Conservation (phyloP, 2,329 filamentous ascomycete genomes). For the Microdochium nivale region DNA sequence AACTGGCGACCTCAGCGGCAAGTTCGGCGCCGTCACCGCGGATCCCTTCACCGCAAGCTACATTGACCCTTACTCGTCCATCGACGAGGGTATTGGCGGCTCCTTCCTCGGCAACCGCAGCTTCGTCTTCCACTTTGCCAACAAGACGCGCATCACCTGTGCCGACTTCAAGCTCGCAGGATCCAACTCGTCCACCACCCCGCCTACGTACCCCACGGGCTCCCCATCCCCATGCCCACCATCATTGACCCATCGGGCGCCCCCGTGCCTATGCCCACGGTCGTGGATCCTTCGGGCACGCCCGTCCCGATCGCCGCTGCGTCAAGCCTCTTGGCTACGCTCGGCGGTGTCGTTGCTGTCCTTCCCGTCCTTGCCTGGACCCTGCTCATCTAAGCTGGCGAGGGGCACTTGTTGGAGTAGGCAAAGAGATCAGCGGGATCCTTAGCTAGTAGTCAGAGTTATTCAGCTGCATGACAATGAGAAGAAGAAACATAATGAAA, state of each 20-base stretch:
- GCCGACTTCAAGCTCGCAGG: constrained; percentile 44
- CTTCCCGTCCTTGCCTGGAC: background rate
- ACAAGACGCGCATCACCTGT: constrained; percentile 56
- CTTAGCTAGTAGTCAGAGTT: too few relatives aligned
- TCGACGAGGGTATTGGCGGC: constrained; percentile 32
- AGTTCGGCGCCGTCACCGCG: constrained; percentile 53
- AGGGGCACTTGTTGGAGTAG: too few relatives aligned
- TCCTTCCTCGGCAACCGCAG: constrained; percentile 59
- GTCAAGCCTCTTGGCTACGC: background rate
- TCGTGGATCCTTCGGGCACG: background rate
- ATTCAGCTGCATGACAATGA: too few relatives aligned
- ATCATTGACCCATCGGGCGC: background rate
- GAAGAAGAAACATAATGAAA: too few relatives aligned
- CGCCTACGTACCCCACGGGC: background rate
- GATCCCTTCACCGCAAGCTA: constrained; percentile 42
- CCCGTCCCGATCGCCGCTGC: background rate
- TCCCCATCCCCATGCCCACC: background rate
- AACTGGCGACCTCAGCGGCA: constrained; percentile 69
- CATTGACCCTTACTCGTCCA: constrained; percentile 49
- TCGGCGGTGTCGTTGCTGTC: background rate
- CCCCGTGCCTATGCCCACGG: background rate
- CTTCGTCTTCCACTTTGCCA: constrained; percentile 54
- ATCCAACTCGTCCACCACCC: constrained; percentile 1
- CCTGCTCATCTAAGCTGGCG: background rate
- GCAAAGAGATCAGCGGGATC: too few relatives aligned